Percentiles rank a stretch among this genome's conserved stretches.
phyloP scores from a whole-genome alignment of 2,329 filamentous ascomycete genomes.

The Chlorencoelia australis region DNA sequence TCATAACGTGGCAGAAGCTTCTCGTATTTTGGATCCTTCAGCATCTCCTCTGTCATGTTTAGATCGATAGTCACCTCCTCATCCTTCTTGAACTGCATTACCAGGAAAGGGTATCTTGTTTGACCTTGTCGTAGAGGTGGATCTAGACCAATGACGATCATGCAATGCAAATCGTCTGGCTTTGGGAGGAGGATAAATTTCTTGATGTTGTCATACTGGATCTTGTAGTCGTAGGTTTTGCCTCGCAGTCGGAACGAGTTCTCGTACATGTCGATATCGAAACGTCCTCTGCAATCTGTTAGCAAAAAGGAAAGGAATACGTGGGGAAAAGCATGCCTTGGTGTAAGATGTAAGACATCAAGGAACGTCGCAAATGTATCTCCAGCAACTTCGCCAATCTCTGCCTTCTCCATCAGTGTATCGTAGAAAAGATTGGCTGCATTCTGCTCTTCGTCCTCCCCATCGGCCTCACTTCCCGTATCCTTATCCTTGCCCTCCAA shows the following conservation, averaged over 20 bases:
- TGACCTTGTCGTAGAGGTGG: constrained; percentile 93
- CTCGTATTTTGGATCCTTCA: constrained; percentile 80
- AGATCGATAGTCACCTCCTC: constrained; percentile 95
- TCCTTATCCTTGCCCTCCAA: constrained; percentile 57
- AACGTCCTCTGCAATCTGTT: constrained; percentile 65
- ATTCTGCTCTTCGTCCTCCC: constrained; percentile 87
- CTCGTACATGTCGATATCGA: constrained; percentile 99
- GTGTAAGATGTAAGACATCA: constrained; percentile 93
- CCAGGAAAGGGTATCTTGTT: constrained; percentile 93
- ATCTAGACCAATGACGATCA: constrained; percentile 90
- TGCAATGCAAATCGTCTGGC: constrained; percentile 92
- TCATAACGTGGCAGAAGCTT: constrained; percentile 87
- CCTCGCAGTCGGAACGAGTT: constrained; percentile 91
- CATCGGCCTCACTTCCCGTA: constrained; percentile 48
- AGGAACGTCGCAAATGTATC: constrained; percentile 97
- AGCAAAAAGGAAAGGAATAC: constrained; percentile 12
- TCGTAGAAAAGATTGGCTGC: constrained; percentile 97
- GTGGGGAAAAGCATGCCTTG: constrained; percentile 47
- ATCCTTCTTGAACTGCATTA: constrained; percentile 98
- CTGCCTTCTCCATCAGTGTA: constrained; percentile 93
- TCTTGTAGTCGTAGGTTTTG: constrained; percentile 99
- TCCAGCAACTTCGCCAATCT: constrained; percentile 97
- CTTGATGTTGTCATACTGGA: constrained; percentile 94
- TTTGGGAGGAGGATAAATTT: constrained; percentile 98
- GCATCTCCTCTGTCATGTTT: constrained; percentile 85